Evolutionary conservation across 2,329 filamentous ascomycete species (phyloP), one percentile per base, ranked within the genome.

Genomic region (Bipolaris zeicola): DNA sequence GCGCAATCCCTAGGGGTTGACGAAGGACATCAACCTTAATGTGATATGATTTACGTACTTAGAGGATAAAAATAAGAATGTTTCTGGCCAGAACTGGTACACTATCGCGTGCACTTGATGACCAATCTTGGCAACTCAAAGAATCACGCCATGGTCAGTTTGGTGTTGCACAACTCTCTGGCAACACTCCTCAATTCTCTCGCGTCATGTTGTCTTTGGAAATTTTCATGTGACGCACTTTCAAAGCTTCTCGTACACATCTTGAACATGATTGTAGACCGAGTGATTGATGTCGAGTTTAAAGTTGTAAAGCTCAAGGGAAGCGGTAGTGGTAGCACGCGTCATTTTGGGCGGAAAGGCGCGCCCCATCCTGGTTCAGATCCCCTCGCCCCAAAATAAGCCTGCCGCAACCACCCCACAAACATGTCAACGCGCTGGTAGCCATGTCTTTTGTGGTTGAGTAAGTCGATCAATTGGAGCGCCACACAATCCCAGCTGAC

Each of bases 361-460:
- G 45, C 45, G 55, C 55, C 16, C 48, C 50, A 57, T 57, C 43
- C 55, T 46, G 52, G 55, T 47, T 47, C 52, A 43, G 42, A 58
- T 55, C 34, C 20, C 51, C 50, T 55, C 52, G 34, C 37, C 22
- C 46, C 45, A 58, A 42, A 44, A 42, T 31, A 42, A 50, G 36
- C 36, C 52, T 16, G 51, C 55, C 42, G 52, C 47, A 52, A 45
- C 34, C 49, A 7, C 45, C 47, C 37, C 33, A 51, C 38, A 37
- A 43, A 22, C 56, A 55, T 55, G 62, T 62, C 60, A 60, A 64
- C 61, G 56, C 63, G 63, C 60, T 63, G 61, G 58, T 63, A 68
- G 44, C 62, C 61, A 78, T 78, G 76, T 77, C 75, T 50, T 77
- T 78, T 49, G 76, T 78, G 63, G 74, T 76, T 39, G 76, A 78